Evolutionary conservation across 768 basidiomycete species (phyloP).

Genomic region (Dioszegia aurantiaca): DNA sequence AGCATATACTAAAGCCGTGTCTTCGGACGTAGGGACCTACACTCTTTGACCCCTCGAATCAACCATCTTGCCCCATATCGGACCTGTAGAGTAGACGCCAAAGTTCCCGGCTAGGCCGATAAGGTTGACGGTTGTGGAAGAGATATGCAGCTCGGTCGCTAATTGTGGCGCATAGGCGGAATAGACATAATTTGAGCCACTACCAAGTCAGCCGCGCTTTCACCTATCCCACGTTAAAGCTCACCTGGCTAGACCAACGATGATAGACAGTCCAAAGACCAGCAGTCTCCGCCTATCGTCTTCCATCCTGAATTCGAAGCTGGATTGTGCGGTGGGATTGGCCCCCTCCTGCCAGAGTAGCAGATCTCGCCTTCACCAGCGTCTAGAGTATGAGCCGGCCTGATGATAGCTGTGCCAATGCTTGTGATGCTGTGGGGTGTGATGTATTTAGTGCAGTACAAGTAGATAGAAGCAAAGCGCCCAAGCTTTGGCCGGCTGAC

Average conservation of each 20-base stretch:
- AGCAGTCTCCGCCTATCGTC: constrained; percentile 11
- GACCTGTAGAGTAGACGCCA: constrained; percentile 73
- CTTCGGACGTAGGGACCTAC: constrained; percentile 31
- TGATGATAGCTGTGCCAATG: no score
- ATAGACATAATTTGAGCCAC: constrained; percentile 25
- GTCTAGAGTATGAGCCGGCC: no score
- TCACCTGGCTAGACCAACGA: constrained; percentile 29
- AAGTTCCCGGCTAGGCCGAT: constrained; percentile 62
- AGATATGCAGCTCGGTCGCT: constrained; percentile 68
- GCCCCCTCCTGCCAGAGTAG: no score
- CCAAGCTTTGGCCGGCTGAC: no score
- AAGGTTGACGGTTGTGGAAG: constrained; percentile 77
- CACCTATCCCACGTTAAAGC: background rate
- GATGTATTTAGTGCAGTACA: no score
- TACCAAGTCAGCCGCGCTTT: constrained; percentile 10
- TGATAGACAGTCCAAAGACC: constrained; percentile 16
- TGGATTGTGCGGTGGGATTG: no score
- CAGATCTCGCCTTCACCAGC: no score
- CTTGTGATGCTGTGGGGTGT: no score
- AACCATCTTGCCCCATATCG: constrained; percentile 74
- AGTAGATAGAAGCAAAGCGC: no score
- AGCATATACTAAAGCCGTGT: background rate
- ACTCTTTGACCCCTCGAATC: constrained; percentile 68
- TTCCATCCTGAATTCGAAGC: background rate
- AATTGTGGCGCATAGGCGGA: constrained; percentile 84